phyloP scores from a whole-genome alignment of 2,329 filamentous ascomycete species.

The Geosmithia putterillii region DNA sequence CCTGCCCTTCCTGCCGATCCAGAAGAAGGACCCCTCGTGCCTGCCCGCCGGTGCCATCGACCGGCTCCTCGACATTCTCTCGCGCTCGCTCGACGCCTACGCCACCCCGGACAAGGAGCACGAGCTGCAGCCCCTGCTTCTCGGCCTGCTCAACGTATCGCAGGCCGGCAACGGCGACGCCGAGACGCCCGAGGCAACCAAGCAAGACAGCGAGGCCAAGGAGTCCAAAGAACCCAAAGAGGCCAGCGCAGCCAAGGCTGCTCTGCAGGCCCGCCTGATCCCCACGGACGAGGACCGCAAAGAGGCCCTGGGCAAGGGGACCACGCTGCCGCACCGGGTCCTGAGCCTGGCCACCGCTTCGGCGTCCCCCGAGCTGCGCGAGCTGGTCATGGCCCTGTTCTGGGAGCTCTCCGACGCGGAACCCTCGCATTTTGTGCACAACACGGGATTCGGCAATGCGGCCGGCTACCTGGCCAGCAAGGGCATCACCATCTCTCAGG shows the following conservation, averaged over 20 bases:
- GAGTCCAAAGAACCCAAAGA: too few species aligned
- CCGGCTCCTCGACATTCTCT: conserved; percentile 6
- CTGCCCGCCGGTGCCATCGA: conserved; percentile 3
- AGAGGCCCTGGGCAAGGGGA: conserved; percentile 62
- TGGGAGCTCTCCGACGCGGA: conserved; percentile 82
- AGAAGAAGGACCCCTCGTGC: conserved; percentile 2
- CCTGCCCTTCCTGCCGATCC: conserved; percentile 7
- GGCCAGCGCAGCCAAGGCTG: not conserved
- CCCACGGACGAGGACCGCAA: conserved; percentile 67
- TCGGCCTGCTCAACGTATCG: conserved; percentile 3
- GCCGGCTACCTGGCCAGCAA: conserved; percentile 68
- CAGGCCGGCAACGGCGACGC: too few species aligned
- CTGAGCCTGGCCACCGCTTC: conserved; percentile 69
- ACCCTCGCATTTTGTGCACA: conserved; percentile 68
- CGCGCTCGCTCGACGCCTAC: conserved; percentile 5
- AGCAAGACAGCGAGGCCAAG: too few species aligned
- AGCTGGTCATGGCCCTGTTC: conserved; percentile 64
- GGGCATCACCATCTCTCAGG: conserved; percentile 29
- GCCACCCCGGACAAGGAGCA: conserved; percentile 5
- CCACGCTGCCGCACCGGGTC: conserved; percentile 63
- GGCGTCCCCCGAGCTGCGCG: conserved; percentile 56
- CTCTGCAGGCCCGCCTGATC: conserved; percentile 35
- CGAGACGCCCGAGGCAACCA: too few species aligned
- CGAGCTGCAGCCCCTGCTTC: conserved; percentile 6
- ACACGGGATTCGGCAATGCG: conserved; percentile 90